Base-by-base conservation (phyloP, 495 filamentous ascomycete species). In the Hypoxylon crocopeplum region DNA sequence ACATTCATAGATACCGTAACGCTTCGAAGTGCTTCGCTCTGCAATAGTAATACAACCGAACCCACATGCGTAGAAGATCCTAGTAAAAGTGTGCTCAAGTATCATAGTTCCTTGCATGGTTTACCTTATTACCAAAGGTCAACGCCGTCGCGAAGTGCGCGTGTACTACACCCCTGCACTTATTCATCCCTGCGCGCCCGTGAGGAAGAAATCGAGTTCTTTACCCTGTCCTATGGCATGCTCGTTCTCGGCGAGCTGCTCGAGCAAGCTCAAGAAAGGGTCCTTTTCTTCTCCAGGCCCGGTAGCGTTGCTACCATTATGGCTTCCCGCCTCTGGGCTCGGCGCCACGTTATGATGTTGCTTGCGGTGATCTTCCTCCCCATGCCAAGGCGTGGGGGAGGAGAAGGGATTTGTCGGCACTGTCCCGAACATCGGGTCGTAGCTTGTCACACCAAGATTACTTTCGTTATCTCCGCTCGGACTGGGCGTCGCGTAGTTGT, bases 231-330 rank as follows among this genome's bases (percentile, higher is more conserved):
- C 80, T 38, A 69, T 63, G 3, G 66, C 57, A 19, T 84, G 82
- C 66, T 91, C 89, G 65, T 90, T 91, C 70, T 92, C 88, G 0
- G 89, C 88, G 50, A 93, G 72, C 74, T 92, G 89, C 67, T 93
- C 89, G 29, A 93, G 75, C 39, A 93, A 67, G 54, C 84, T 89
- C 21, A 93, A 65, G 62, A 93, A 93, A 2, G 90, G 90, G 66
- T 93, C 90, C 49, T 88, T 91, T 52, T 92, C 89, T 30, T 77
- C 76, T 10, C 55, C 66, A 5, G 63, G 48, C 48, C 71, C 66
- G 41, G 74, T 70, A 2, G 55, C 73, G 7, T 72, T 66, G 49
- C 77, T 77, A 1, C 70, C 72, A 8, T 72, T 70, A 19, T 73
- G 69, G 53, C 74, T 80, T 17, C 69, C 72, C 2, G 50, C 66